A percentile compares a stretch with the other conserved stretches of the same genome.
Evolutionary conservation across 2,329 filamentous ascomycete genomes (phyloP).

Genomic region (Aspergillus nomiae): DNA sequence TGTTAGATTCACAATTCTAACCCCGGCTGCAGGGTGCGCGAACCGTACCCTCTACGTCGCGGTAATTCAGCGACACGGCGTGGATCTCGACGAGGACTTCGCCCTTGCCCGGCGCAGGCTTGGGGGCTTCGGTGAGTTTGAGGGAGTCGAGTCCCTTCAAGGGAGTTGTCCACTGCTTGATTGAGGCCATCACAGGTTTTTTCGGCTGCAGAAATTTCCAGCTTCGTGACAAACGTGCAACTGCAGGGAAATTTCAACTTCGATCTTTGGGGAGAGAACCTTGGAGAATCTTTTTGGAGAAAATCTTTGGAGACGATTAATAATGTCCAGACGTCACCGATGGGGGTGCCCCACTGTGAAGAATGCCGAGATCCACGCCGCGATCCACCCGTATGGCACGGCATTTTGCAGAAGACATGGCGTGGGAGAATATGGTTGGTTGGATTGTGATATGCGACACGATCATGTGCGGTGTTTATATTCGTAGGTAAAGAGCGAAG

Average conservation of each 20-base stretch:
- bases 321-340: constrained; percentile 5
- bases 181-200: constrained; percentile 6
- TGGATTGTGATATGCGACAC: too few species aligned
- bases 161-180: constrained; percentile 56
- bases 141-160: constrained; percentile 61
- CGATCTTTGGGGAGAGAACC: neutral
- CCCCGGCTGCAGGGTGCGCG: neutral
- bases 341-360: constrained; percentile 1
- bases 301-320: constrained; percentile 6
- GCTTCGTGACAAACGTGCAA: neutral
- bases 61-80: constrained; percentile 57
- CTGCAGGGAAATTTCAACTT: neutral
- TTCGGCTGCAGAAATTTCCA: neutral
- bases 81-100: constrained; percentile 58
- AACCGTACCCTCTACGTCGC: constrained; percentile 47
- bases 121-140: constrained; percentile 44
- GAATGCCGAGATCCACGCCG: neutral
- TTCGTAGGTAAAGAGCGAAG: too few species aligned
- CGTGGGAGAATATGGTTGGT: too few species aligned
- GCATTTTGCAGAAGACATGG: neutral
- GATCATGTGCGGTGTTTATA: too few species aligned
- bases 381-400: neutral
- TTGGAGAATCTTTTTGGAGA: neutral
- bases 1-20: neutral
- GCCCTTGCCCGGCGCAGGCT: constrained; percentile 52